Base-by-base conservation (phyloP, 805 yeast species). In the Sugiyamaella lignohabitans region DNA sequence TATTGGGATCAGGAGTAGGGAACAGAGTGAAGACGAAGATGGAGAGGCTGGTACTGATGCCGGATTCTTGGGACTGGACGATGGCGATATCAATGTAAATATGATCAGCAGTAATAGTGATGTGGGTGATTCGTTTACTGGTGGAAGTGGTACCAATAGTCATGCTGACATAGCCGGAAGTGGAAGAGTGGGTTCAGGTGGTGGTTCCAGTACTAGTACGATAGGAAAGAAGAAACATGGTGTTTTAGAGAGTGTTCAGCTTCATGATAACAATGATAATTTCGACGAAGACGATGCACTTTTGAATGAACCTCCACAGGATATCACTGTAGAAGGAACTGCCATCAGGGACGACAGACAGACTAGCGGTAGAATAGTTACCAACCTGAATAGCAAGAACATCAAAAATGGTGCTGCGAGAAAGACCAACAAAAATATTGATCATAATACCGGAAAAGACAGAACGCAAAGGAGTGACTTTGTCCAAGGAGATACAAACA, bases 241-340 rank as follows among this genome's bases (percentile, higher is more conserved):
- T 19, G 37, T 35, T 16, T 32, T 42, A 11, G 42, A 44, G 20
- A 29, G 19, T 11, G 29, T 39, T 38, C 38, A 29, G 29, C 45
- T 45, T 2, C 38, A 44, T 2, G 30, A 34, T 18, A 37, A 37
- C 11, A 38, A 43, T 44, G 11, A 11, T 6, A 27, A 27, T 27
- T 27, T 6, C 30, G 20, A 35, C 6, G 20, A 35, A 16, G 20
- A 35, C 21, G 17, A 14, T 8, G 38, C 6, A 5, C 21, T 14
- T 17, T n/a, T 17, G 18, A 57, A 52, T 14, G 59, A 54, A 32
- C 66, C 66, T 6, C 66, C 66, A 1, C 53, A 47, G 8, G 67
- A 63, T 27, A 38, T 63, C 27, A 59, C 61, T 1, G 50, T 61
- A 14, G 64, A 48, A 48, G 18, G 40, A 11, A 6, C 38, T 2